Evolutionary conservation across 1,284 basidiomycete species (phyloP).

Genomic region (Megacollybia platyphylla): DNA sequence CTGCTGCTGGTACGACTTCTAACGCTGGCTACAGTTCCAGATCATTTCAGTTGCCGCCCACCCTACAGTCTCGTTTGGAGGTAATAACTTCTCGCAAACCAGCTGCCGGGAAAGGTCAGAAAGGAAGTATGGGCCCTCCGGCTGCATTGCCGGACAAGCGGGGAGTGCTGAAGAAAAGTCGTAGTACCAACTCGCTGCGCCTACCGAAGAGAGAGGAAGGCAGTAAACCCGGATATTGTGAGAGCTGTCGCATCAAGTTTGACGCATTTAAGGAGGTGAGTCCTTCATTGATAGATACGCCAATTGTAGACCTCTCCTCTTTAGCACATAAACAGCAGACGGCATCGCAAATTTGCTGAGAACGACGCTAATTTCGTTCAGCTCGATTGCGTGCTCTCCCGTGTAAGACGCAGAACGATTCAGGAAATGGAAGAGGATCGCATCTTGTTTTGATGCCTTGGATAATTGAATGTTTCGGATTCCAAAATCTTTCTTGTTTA

Average conservation of each 20-base stretch:
- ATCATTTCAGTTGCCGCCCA: conserved; percentile 32
- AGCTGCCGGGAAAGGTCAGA: conserved; percentile 18
- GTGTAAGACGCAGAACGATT: conserved; percentile 56
- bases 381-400: conserved; percentile 70
- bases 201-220: conserved; percentile 72
- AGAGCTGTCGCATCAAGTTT: conserved; percentile 90
- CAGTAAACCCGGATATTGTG: conserved; percentile 94
- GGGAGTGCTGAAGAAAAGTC: conserved; percentile 51
- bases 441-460: not conserved
- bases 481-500: not conserved
- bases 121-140: conserved; percentile 54
- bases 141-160: conserved; percentile 39
- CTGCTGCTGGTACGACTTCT: conserved; percentile 79
- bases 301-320: conserved; percentile 3
- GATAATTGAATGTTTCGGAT: not conserved
- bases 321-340: conserved; percentile 70
- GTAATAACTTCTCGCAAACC: conserved; percentile 47
- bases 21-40: conserved; percentile 38
- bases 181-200: conserved; percentile 65
- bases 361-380: conserved; percentile 74
- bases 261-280: conserved; percentile 78
- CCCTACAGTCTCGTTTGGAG: conserved; percentile 45
- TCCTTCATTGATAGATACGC: conserved; percentile 3
- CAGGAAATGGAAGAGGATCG: conserved; percentile 25
- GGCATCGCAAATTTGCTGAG: conserved; percentile 80